These are phyloP conservation scores for Calcarisporium arbuscula DNA, from an alignment of 2,329 filamentous ascomycete species.

Conservation along the genomic window DNA sequence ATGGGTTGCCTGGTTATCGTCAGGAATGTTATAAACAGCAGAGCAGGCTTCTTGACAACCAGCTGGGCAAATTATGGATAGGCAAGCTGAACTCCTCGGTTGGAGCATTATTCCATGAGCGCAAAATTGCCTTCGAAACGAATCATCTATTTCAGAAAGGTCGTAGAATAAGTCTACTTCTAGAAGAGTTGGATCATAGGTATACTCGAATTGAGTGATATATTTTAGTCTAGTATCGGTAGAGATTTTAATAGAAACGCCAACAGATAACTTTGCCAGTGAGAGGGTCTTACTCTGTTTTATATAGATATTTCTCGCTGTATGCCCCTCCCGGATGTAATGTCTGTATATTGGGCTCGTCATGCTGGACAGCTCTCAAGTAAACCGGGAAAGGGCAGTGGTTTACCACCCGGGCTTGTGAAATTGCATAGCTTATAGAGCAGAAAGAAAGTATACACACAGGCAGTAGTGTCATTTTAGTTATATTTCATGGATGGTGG, in stretches of 20 bases:
- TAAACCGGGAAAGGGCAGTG: background rate
- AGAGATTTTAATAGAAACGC: background rate
- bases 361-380: background rate
- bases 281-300: too few relatives aligned
- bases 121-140: background rate
- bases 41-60: background rate
- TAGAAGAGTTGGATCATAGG: background rate
- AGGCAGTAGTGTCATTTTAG: too few relatives aligned
- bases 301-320: background rate
- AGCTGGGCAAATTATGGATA: background rate
- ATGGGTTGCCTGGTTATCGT: background rate
- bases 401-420: background rate
- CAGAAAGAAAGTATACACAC: background rate
- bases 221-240: background rate
- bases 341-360: background rate
- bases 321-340: background rate
- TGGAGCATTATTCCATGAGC: background rate
- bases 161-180: background rate
- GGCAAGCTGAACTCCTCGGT: background rate
- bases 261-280: background rate
- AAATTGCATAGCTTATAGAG: background rate
- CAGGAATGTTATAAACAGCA: background rate
- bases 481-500: too few relatives aligned
- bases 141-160: background rate
- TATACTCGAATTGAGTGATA: background rate